Base-by-base conservation (phyloP, 805 yeast genomes). In the Ogataea populi-albae region DNA sequence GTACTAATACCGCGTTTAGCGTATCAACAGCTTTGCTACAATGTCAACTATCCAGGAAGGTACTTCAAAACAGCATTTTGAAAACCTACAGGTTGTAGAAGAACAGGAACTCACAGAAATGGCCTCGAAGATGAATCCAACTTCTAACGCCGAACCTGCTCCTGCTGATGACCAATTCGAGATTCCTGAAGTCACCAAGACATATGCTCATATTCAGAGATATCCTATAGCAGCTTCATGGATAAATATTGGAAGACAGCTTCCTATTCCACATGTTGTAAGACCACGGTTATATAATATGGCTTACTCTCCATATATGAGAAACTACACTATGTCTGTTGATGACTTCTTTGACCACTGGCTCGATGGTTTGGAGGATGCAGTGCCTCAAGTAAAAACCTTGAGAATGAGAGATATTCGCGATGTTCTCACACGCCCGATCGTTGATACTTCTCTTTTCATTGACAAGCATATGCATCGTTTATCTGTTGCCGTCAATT, bases 321-420 rank as follows among this genome's bases (percentile, higher is more conserved):
- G 43, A 35, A 23, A 28, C 10, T 55, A 49, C 38, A 52, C 61
- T 2, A 37, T 26, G 18, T 30, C 40, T 5, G 24, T 71, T 17
- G 85, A 85, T 57, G 67, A 64, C 34, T 56, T 64, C 20, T 68
- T 80, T n/a, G 81, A 83, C 46, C 49, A 63, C 20, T 61, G 75
- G n/a, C 72, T 88, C 47, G 56, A 54, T 38, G 54, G 65, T 23
- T 62, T 86, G 27, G 96, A 88, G 50, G 55, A 59, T 40, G 54
- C 62, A 26, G 62, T 76, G 15, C 95, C 95, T 3, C 64, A 66
- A 24, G 60, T 80, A 37, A 76, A 77, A 62, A 71, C 81, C 2
- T 58, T 71, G 21, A 73, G 75, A 33, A 68, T 68, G 54, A 61
- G 65, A 31, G 74, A 69, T 40, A 51, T 79, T 31, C 67, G 72